Evolutionary conservation across 2,329 filamentous ascomycete genomes (phyloP).

Genomic region (Lachnellula subtilissima): DNA sequence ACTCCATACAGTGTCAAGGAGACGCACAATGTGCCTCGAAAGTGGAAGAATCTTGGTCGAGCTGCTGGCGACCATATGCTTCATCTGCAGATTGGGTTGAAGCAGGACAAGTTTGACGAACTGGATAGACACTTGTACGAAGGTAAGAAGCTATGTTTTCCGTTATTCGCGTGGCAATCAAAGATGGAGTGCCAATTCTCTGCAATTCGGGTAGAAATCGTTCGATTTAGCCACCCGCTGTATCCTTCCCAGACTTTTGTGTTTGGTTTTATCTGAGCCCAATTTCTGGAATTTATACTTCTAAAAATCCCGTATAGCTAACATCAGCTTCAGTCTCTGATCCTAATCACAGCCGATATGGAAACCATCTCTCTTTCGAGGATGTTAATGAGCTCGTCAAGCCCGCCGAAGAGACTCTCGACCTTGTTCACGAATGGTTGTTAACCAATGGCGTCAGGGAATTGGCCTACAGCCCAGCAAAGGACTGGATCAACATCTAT

Average conservation of each 20-base stretch:
- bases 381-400: slow-evolving; percentile 50
- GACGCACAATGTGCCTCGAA: slow-evolving; percentile 45
- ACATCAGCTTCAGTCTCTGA: slow-evolving; percentile 40
- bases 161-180: not conserved
- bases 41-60: slow-evolving; percentile 44
- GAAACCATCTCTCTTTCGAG: slow-evolving; percentile 46
- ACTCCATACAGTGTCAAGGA: slow-evolving; percentile 50
- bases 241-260: too few species aligned
- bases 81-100: slow-evolving; percentile 52
- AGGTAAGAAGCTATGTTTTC: slow-evolving; percentile 30
- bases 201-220: too few species aligned
- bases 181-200: not conserved
- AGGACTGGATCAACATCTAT: slow-evolving; percentile 52
- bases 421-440: slow-evolving; percentile 53
- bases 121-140: slow-evolving; percentile 51
- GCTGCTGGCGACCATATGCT: slow-evolving; percentile 45
- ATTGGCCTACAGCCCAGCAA: slow-evolving; percentile 45
- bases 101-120: slow-evolving; percentile 50
- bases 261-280: too few species aligned
- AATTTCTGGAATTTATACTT: too few species aligned
- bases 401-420: slow-evolving; percentile 46
- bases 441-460: slow-evolving; percentile 45
- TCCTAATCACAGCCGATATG: slow-evolving; percentile 49
- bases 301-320: not conserved
- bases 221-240: too few species aligned